Evolutionary conservation across 1,139 yeast species (phyloP), one percentile per base, ranked within the genome.

Genomic region (Saccharomyces pastorianus): DNA sequence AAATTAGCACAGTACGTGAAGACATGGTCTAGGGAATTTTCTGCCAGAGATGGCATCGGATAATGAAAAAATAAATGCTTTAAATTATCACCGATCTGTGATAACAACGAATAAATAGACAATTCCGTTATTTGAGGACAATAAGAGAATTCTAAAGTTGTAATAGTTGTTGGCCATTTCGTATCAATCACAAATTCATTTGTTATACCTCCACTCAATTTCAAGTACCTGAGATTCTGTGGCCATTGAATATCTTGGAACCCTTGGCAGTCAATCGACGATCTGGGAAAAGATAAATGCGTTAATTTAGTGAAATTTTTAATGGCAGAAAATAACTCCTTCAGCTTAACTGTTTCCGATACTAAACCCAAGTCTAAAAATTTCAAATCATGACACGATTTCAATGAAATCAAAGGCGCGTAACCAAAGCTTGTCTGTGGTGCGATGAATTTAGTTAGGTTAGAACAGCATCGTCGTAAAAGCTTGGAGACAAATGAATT

Each of bases 381-480:
- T 56, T 76, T 77, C 53, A 93, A 72, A 47, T 79, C 75, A 25
- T 73, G 73, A 69, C 99, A 93, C 51, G 83, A 76, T 56, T 87
- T 80, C 51, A 93, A 74, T 49, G 95, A 85, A 23, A 89, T 79
- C 61, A 91, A 72, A 0, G 98, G 97, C 0, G 96, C 88, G 56
- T 85, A 78, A 0, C 98, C 98, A 74, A 93, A 91, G 72, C 96
- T 87, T 38, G 97, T 85, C 66, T 91, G 98, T 1, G 98, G 96
- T 0, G 98, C 97, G 6, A 87, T 81, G 64, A 93, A 90, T 11
- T 76, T 74, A 59, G 82, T 78, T 51, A 93, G 71, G 50, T 77
- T 77, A 26, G 76, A 70, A 9, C 89, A 79, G 55, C 96, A 87
- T 49, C 96, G 75, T 64, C 95, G 80, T 55, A 93, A 72, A 5